Conservation (phyloP, 2,329 filamentous ascomycete genomes). For the Fusarium musae region DNA sequence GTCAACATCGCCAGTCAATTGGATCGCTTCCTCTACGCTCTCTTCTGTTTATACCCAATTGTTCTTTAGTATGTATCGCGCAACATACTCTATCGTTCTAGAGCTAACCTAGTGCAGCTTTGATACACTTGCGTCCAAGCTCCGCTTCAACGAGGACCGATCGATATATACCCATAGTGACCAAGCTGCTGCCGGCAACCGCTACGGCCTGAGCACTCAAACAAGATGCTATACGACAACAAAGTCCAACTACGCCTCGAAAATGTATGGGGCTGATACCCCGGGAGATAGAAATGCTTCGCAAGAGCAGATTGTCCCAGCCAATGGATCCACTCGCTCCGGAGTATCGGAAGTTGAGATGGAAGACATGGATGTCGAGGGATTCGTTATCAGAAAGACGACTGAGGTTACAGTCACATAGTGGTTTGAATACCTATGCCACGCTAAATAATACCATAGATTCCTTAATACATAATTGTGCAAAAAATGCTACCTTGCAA, state of each 20-base stretch:
- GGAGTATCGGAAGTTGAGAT: constrained; percentile 12
- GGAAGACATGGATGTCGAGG: constrained; percentile 23
- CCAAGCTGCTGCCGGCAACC: neutral
- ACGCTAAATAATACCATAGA: neutral
- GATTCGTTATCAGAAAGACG: constrained; percentile 34
- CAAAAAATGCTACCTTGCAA: neutral
- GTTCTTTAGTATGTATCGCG: constrained; percentile 50
- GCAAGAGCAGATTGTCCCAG: constrained; percentile 10
- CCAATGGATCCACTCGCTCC: constrained; percentile 22
- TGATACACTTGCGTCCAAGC: constrained; percentile 49
- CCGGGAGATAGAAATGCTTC: constrained; percentile 15
- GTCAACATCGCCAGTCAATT: constrained; percentile 51
- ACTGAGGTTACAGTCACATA: constrained; percentile 33
- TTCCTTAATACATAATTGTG: neutral
- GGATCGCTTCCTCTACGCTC: constrained; percentile 54
- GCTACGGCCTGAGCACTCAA: constrained; percentile 10
- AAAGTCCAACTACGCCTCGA: constrained; percentile 11
- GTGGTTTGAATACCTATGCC: rapidly evolving
- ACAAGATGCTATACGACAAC: constrained; percentile 22
- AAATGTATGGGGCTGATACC: neutral
- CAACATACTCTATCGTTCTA: neutral
- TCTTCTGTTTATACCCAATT: constrained; percentile 55
- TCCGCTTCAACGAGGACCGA: constrained; percentile 37
- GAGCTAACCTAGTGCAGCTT: constrained; percentile 31
- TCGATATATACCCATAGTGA: constrained; percentile 17